phyloP scores from a whole-genome alignment of 1,284 basidiomycete genomes.

The Naganishia cerealis region DNA sequence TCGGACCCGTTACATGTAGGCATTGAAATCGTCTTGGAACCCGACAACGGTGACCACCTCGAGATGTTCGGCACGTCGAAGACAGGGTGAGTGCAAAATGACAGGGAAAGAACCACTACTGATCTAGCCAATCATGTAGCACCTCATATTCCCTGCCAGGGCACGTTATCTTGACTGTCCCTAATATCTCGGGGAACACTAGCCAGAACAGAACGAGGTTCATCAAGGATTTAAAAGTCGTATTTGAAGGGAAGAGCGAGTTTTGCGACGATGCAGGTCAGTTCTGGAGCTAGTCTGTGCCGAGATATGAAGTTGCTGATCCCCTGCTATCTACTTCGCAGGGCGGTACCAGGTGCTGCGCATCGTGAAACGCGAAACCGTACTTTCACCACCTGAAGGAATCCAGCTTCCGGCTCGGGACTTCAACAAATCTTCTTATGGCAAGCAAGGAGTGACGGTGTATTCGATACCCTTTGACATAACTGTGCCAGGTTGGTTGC shows the following conservation, averaged over 20 bases:
- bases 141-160: conserved; percentile 40
- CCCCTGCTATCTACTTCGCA: conserved; percentile 28
- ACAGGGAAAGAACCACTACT: background rate
- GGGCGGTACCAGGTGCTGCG: conserved; percentile 50
- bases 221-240: conserved; percentile 41
- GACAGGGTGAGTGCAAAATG: conserved; percentile 32
- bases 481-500: conserved; percentile 51
- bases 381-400: conserved; percentile 32
- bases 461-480: conserved; percentile 50
- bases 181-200: conserved; percentile 7
- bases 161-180: conserved; percentile 34
- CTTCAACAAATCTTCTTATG: conserved; percentile 37
- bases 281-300: conserved; percentile 19
- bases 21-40: conserved; percentile 28
- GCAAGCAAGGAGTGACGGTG: conserved; percentile 26
- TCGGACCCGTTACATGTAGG: conserved; percentile 17
- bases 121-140: conserved; percentile 16
- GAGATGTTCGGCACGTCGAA: conserved; percentile 34
- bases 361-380: conserved; percentile 35
- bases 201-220: conserved; percentile 35
- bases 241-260: conserved; percentile 50
- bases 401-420: conserved; percentile 21
- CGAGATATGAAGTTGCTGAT: background rate
- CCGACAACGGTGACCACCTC: conserved; percentile 20
- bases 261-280: conserved; percentile 48